phyloP scores from a whole-genome alignment of 768 basidiomycete genomes.

The Amanita muscaria region DNA sequence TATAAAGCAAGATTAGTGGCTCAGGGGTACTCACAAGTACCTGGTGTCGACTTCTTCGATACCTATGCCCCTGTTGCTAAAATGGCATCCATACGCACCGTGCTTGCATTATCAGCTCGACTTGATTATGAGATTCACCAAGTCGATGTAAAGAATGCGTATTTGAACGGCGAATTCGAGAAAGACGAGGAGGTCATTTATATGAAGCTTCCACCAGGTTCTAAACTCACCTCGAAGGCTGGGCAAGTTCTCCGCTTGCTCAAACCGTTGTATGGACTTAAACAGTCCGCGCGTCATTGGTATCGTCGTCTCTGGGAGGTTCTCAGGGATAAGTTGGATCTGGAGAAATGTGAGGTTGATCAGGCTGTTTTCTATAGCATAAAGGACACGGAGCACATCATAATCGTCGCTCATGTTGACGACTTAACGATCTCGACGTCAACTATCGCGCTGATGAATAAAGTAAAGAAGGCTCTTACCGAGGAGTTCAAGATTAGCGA shows the following conservation, averaged over 20 bases:
- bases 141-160: too few relatives aligned
- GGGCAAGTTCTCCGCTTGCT: conserved; percentile 13
- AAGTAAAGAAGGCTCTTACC: neutral
- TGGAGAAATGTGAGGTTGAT: conserved; percentile 14
- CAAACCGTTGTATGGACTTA: conserved; percentile 23
- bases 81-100: neutral
- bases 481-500: conserved; percentile 8
- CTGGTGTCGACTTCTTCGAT: neutral
- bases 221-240: neutral
- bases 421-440: conserved; percentile 16
- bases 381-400: conserved; percentile 5
- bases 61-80: neutral
- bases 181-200: conserved; percentile 11
- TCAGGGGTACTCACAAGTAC: neutral
- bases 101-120: neutral
- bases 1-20: conserved; percentile 9
- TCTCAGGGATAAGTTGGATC: conserved; percentile 12
- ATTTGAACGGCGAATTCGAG: conserved; percentile 4
- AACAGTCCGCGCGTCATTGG: conserved; percentile 23
- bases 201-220: conserved; percentile 9
- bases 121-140: conserved; percentile 1
- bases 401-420: conserved; percentile 21
- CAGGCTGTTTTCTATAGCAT: conserved; percentile 17
- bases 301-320: conserved; percentile 18
- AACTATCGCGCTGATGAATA: neutral